Evolutionary conservation across 2,329 filamentous ascomycete species (phyloP).

Genomic region (Chrysoporthe austroafricana): DNA sequence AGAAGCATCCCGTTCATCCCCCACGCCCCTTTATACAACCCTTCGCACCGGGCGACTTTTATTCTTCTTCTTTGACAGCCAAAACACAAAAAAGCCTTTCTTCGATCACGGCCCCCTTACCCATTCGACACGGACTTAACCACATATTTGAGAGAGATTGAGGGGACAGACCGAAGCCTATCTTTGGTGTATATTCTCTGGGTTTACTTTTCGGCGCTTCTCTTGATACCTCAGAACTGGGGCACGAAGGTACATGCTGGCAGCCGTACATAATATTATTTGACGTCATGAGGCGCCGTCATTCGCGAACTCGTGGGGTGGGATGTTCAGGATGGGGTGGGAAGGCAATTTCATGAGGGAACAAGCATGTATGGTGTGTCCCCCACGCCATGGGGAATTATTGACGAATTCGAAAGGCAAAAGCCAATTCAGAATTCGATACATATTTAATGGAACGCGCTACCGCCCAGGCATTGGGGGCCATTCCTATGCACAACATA

Average conservation of each 20-base stretch:
- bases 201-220: slow-evolving; percentile 12
- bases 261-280: slow-evolving; percentile 7
- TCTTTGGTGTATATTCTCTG: slow-evolving; percentile 26
- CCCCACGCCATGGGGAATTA: slow-evolving; percentile 13
- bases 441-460: slow-evolving; percentile 16
- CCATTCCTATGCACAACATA: not conserved
- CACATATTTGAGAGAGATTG: slow-evolving; percentile 1
- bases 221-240: slow-evolving; percentile 26
- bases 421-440: slow-evolving; percentile 8
- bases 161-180: slow-evolving; percentile 3
- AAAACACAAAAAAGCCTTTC: not conserved
- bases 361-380: slow-evolving; percentile 13
- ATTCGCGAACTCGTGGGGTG: not conserved
- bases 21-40: slow-evolving; percentile 22
- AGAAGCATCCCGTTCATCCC: slow-evolving; percentile 16
- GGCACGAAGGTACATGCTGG: slow-evolving; percentile 9
- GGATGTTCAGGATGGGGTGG: not conserved
- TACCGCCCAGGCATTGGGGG: not conserved
- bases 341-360: slow-evolving; percentile 8
- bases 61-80: not conserved
- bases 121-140: not conserved
- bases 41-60: not conserved
- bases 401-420: slow-evolving; percentile 9
- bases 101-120: not conserved
- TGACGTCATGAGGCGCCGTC: not conserved